Base-by-base conservation (phyloP, 2,329 filamentous ascomycete species). In the Hawksworthiomyces lignivorus region DNA sequence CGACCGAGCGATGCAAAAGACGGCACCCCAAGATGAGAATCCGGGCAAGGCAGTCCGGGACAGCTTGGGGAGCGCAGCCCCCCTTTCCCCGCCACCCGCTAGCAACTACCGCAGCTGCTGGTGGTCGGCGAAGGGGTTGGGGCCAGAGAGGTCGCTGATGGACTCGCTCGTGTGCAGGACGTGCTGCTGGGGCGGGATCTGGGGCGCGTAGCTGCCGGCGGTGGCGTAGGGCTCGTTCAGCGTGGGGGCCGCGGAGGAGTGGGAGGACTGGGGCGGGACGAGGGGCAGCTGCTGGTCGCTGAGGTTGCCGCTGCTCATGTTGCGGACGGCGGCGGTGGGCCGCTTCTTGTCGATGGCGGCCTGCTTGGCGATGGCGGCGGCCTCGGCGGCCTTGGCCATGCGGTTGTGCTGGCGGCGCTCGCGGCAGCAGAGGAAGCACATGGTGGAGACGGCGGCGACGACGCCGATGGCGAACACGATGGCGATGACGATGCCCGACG, bases 401-500 rank as follows among this genome's bases (percentile, higher is more conserved):
- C 62, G 59, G 55, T 63, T 65, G 52, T 72, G 63, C 50, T 62
- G 50, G 55, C 57, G 58, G 50, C 66, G 62, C 50, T 77, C 73
- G 47, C 62, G 61, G 63, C 66, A 71, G 67, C 70, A 76, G 49
- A 69, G 61, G 62, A 69, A 69, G 53, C 67, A 64, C 43, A 77
- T 56, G 48, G 59, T 50, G 36, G 52, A 57, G 46, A 69, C 46
- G 49, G 62, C 57, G 39, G 62, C 32, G 48, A 59, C 55, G 47
- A 69, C 52, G 45, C 56, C 59, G n/a, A 56, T 48, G 43, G 61
- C 67, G 28, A 79, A 68, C 55, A 69, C 51, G 48, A 72, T 58
- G 52, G 65, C 59, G 48, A 76, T 62, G 54, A 73, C 59, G 52
- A 72, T 61, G 47, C 68, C 72, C 30, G 60, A 61, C 2, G 63